Evolutionary conservation across 306 rosid genomes (phyloP).

Genomic region (Boehmeria nivea): DNA sequence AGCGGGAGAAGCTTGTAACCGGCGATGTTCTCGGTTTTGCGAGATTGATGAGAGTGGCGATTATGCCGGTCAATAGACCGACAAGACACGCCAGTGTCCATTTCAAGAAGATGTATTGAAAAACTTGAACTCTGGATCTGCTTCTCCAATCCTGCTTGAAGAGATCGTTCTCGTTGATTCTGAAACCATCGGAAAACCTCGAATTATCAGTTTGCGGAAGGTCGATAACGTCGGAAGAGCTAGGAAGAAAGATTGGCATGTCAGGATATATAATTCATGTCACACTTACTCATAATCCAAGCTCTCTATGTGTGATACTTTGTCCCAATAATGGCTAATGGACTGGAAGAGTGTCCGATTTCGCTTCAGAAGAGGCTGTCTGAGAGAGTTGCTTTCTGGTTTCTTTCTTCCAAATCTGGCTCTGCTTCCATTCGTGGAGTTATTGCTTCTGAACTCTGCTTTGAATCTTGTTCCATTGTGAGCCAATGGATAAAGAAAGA

Average conservation of each 20-base stretch:
- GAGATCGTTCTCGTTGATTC: slow-evolving; percentile 86
- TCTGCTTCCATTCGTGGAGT: slow-evolving; percentile 33
- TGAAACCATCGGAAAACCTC: slow-evolving; percentile 29
- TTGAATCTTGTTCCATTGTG: slow-evolving; percentile 52
- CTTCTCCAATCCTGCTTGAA: slow-evolving; percentile 93
- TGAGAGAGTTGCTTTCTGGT: slow-evolving; percentile 48
- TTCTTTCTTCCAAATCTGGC: slow-evolving; percentile 34
- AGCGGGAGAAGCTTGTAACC: slow-evolving; percentile 77
- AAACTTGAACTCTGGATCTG: slow-evolving; percentile 65
- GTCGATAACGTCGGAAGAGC: too few relatives aligned
- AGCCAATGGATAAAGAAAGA: too few relatives aligned
- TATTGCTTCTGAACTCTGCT: slow-evolving; percentile 17
- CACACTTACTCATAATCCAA: slow-evolving; percentile 66
- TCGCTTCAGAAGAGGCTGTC: slow-evolving; percentile 56
- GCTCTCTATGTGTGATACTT: slow-evolving; percentile 78
- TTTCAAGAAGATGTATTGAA: slow-evolving; percentile 67
- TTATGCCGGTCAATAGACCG: slow-evolving; percentile 77
- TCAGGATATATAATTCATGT: too few relatives aligned
- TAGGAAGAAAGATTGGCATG: background rate
- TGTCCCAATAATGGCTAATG: slow-evolving; percentile 76
- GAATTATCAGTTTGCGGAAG: background rate
- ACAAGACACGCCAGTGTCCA: slow-evolving; percentile 75
- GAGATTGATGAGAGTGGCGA: slow-evolving; percentile 80
- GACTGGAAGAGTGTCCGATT: slow-evolving; percentile 60
- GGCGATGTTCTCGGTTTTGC: slow-evolving; percentile 81